A percentile compares a stretch with the other conserved stretches of the same genome.
Evolutionary conservation across 495 filamentous ascomycete species (phyloP).

Genomic region (Friedmanniomyces simplex): DNA sequence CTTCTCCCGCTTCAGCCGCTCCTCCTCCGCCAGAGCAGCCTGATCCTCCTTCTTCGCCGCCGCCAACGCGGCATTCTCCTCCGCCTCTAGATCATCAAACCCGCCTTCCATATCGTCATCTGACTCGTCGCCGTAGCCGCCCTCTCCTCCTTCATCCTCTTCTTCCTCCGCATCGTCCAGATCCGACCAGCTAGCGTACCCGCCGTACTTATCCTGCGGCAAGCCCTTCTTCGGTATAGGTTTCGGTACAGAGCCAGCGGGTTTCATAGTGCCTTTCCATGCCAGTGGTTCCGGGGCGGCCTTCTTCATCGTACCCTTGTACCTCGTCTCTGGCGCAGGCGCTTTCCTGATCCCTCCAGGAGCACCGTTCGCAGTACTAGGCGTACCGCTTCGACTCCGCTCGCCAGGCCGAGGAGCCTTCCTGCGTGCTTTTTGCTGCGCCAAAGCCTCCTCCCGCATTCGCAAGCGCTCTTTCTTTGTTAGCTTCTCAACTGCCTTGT

Average conservation of each 20-base stretch:
- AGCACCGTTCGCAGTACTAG: slow-evolving; percentile 5
- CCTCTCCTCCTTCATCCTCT: slow-evolving; percentile 38
- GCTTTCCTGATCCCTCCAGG: slow-evolving; percentile 6
- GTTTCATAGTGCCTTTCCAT: slow-evolving; percentile 31
- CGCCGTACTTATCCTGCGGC: slow-evolving; percentile 21
- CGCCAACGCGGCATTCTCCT: slow-evolving; percentile 43
- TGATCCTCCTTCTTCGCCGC: slow-evolving; percentile 50
- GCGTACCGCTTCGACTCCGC: slow-evolving; percentile 16
- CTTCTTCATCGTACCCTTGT: slow-evolving; percentile 49
- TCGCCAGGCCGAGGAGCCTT: slow-evolving; percentile 1
- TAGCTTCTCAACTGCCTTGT: slow-evolving; percentile 36
- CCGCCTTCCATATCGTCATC: slow-evolving; percentile 62
- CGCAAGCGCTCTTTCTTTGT: slow-evolving; percentile 26
- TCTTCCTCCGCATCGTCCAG: slow-evolving; percentile 26
- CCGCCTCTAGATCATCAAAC: slow-evolving; percentile 46
- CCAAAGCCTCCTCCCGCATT: slow-evolving; percentile 18
- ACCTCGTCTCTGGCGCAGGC: slow-evolving; percentile 32
- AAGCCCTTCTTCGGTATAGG: slow-evolving; percentile 14
- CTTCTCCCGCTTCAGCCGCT: slow-evolving; percentile 46
- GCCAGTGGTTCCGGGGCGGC: slow-evolving; percentile 23
- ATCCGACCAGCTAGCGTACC: slow-evolving; percentile 31
- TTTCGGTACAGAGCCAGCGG: slow-evolving; percentile 3
- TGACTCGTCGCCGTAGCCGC: slow-evolving; percentile 34
- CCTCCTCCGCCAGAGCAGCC: slow-evolving; percentile 44
- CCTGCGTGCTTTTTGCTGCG: slow-evolving; percentile 15